Base-by-base conservation (phyloP, 176 grass and related monocot species). In the Puccinellia tenuiflora region DNA sequence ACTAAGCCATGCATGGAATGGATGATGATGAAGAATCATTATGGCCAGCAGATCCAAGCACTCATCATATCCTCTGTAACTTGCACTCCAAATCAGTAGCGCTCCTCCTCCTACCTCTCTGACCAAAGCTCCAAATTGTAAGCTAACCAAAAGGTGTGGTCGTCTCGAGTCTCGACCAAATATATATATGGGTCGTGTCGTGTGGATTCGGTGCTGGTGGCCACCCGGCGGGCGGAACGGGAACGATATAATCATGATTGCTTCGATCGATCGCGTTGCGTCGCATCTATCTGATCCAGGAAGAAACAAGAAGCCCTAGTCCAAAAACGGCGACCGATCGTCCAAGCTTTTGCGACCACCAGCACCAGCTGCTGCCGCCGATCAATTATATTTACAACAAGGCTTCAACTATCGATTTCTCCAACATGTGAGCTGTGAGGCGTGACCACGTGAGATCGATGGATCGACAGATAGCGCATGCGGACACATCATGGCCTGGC, bases 21-120 rank as follows among this genome's bases (percentile, higher is more conserved):
- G 55, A 81, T 83, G 46, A 81, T 87, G 72, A 76, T 28, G 22
- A 18, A 57, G 22, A 18, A 57, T 57, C 57, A 82, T 89, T 42
- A 81, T 77, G 53, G 64, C 26, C 78, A 82, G 71, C 68, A 80
- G 59, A 80, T 47, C 2, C 3, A 56, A 74, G 43, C 47, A 84
- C 55, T 81, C 31, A 37, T 81, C 31, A 37, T 78, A 6, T 1
- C 38, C 59, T 25, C 35, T 67, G 68, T 53, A 85, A 68, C 86
- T 73, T 67, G 22, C 85, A 82, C 47, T 80, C 85, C 79, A 87
- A 50, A 68, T 61, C 51, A 61, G 69, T 4, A 28, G 2, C 68
- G 7, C 40, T 71, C 68, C 62, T 21, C 62, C 17, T 33, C 16
- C 4, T 1, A 5, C 63, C 3, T 42, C 64, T 17, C 68, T 46